phyloP scores from a whole-genome alignment of 2,329 filamentous ascomycete species.

The Escovopsis sp. region DNA sequence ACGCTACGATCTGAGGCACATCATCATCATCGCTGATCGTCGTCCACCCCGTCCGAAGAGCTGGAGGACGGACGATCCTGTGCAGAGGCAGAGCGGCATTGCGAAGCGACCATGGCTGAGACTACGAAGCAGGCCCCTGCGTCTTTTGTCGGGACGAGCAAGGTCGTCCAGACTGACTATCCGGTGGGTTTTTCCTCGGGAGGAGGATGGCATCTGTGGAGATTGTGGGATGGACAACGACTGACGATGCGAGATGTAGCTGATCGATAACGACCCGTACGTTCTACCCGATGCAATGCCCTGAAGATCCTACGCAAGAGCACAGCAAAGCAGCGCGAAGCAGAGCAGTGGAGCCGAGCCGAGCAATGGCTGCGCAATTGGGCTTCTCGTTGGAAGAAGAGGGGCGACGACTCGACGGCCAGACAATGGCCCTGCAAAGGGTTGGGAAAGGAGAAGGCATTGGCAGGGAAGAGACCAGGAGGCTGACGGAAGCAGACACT shows the following conservation, averaged over 20 bases:
- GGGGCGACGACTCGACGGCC: no score
- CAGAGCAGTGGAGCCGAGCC: no score
- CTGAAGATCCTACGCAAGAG: neutral
- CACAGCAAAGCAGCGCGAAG: no score
- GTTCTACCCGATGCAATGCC: slow-evolving; percentile 7
- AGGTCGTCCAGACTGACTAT: slow-evolving; percentile 68
- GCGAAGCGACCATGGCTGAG: slow-evolving; percentile 22
- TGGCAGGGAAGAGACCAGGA: slow-evolving; percentile 1
- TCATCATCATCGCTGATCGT: neutral
- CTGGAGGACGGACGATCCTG: slow-evolving; percentile 3
- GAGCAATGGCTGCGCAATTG: no score
- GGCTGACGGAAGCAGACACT: slow-evolving; percentile 48
- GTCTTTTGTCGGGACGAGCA: slow-evolving; percentile 36
- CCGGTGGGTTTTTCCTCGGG: slow-evolving; percentile 46
- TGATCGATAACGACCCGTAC: slow-evolving; percentile 98
- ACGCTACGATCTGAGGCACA: slow-evolving; percentile 15
- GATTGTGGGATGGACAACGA: neutral
- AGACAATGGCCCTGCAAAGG: no score
- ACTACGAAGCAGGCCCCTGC: slow-evolving; percentile 20
- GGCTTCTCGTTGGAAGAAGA: no score
- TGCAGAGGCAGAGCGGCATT: slow-evolving; percentile 2
- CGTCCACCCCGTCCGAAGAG: no score
- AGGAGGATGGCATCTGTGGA: slow-evolving; percentile 7
- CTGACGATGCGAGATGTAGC: slow-evolving; percentile 36
- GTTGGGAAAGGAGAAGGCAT: neutral